phyloP scores from a whole-genome alignment of 2,329 filamentous ascomycete genomes.

The Pseudocercospora eumusae region DNA sequence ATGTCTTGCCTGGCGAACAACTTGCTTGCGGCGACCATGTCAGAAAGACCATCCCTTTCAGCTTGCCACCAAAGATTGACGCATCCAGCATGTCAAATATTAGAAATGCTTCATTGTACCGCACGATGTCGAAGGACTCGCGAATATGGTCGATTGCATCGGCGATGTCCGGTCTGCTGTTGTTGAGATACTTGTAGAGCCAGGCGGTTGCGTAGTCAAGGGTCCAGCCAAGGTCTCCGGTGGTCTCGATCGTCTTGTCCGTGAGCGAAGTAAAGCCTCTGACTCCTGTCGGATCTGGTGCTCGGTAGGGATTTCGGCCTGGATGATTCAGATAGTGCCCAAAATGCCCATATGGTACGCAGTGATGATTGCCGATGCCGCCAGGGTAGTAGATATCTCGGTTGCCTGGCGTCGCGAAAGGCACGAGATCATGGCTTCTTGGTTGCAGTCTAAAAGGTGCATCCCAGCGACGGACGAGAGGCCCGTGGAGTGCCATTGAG shows the following conservation, averaged over 20 bases:
- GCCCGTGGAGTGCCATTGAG: background rate
- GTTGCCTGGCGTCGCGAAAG: conserved; percentile 25
- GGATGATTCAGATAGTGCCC: background rate
- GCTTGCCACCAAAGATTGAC: conserved; percentile 42
- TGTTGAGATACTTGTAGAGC: conserved; percentile 39
- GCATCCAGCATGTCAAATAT: conserved; percentile 44
- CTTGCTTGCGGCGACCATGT: conserved; percentile 34
- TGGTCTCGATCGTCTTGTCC: conserved; percentile 28
- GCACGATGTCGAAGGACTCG: background rate
- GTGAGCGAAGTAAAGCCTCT: conserved; percentile 21
- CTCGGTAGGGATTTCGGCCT: conserved; percentile 8
- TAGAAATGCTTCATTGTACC: conserved; percentile 36
- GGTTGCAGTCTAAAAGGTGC: background rate
- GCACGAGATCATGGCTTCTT: conserved; percentile 18
- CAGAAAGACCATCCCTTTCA: conserved; percentile 44
- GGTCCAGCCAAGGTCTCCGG: conserved; percentile 43
- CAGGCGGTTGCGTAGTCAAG: conserved; percentile 48
- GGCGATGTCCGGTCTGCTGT: conserved; percentile 30
- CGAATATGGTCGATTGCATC: conserved; percentile 34
- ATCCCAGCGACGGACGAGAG: background rate
- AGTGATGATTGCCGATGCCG: background rate
- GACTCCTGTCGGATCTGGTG: conserved; percentile 14
- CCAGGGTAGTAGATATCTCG: conserved; percentile 25
- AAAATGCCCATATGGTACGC: background rate
- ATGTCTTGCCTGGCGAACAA: conserved; percentile 41